Evolutionary conservation across 148 eudicot species (phyloP).

Genomic region (Bassia scoparia): DNA sequence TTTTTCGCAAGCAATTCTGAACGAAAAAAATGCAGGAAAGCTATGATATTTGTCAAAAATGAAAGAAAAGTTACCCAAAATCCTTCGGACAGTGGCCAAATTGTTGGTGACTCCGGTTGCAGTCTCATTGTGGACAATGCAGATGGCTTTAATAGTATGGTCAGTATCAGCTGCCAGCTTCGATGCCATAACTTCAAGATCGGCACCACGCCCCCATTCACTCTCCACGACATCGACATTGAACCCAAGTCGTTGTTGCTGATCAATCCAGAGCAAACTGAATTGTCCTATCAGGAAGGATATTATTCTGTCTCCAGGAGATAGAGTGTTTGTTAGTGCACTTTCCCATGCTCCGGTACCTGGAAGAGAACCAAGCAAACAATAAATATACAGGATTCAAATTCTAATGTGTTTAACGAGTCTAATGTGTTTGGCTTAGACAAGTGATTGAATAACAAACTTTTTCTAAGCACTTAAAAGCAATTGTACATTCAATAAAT

Average conservation of each 20-base stretch:
- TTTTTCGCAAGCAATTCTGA: no score
- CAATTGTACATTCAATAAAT: background rate
- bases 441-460: no score
- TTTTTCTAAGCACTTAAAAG: background rate
- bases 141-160: conserved; percentile 89
- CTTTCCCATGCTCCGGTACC: conserved; percentile 99
- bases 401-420: background rate
- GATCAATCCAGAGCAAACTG: conserved; percentile 98
- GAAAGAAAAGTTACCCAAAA: conserved; percentile 53
- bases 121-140: conserved; percentile 98
- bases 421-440: background rate
- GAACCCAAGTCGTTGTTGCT: conserved; percentile 90
- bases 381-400: no score
- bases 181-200: conserved; percentile 79
- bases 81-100: conserved; percentile 79
- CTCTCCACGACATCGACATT: conserved; percentile 94
- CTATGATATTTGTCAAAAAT: background rate
- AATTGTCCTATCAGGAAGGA: conserved; percentile 94
- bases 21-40: background rate
- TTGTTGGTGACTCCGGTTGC: conserved; percentile 99
- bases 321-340: conserved; percentile 92
- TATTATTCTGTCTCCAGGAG: conserved; percentile 81
- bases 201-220: conserved; percentile 94
- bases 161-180: conserved; percentile 71
- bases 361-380: conserved; percentile 21